Evolutionary conservation across 1,284 basidiomycete species (phyloP).

Genomic region (Tausonia pullulans): DNA sequence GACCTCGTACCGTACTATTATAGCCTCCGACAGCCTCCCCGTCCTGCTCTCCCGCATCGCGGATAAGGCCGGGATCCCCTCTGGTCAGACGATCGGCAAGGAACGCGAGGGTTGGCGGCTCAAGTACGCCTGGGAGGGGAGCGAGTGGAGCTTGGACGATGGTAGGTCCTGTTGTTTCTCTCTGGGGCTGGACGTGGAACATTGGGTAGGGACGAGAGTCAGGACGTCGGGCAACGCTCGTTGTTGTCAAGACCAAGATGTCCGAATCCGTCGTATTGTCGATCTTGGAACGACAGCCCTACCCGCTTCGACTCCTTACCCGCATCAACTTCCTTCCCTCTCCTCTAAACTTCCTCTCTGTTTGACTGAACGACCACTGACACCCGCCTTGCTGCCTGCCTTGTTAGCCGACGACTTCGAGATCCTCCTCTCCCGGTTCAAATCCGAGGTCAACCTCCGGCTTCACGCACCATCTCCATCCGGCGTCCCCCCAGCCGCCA

Average conservation of each 20-base stretch:
- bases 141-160: constrained; percentile 33
- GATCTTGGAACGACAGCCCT: too few relatives aligned
- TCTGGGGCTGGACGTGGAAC: neutral
- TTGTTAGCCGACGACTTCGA: constrained; percentile 28
- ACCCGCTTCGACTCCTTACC: neutral
- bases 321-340: neutral
- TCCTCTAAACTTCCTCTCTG: neutral
- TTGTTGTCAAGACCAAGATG: too few relatives aligned
- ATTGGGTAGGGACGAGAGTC: neutral
- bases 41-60: constrained; percentile 11
- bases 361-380: neutral
- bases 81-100: constrained; percentile 15
- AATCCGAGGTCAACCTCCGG: constrained; percentile 29
- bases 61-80: constrained; percentile 16
- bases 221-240: too few relatives aligned
- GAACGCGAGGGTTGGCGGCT: constrained; percentile 26
- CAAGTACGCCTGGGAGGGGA: constrained; percentile 33
- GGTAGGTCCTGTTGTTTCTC: constrained; percentile 23
- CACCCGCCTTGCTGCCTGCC: neutral
- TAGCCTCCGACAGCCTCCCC: constrained; percentile 12
- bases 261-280: too few relatives aligned
- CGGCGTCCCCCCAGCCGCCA: neutral
- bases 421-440: constrained; percentile 30
- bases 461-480: constrained; percentile 22
- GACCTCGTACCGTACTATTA: too few relatives aligned